Evolutionary conservation across 352 stramenopile genomes (phyloP).

Genomic region (Globisporangium cylindrosporum): DNA sequence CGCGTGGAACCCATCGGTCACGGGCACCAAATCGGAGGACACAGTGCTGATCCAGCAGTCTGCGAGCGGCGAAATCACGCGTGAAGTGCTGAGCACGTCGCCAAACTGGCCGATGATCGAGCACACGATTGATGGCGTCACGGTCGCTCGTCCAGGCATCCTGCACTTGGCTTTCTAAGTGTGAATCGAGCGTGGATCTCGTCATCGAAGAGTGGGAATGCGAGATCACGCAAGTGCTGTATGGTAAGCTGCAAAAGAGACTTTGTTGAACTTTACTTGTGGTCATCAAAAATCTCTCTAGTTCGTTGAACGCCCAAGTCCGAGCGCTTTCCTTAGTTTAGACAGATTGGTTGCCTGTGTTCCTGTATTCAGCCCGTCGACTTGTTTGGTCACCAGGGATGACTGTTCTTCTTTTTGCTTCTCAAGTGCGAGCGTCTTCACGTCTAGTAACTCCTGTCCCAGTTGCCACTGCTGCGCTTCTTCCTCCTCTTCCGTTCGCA

Average conservation of each 20-base stretch:
- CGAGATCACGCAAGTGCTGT: neutral
- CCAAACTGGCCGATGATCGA: slow-evolving; percentile 48
- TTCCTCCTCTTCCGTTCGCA: slow-evolving; percentile 36
- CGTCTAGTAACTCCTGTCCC: slow-evolving; percentile 33
- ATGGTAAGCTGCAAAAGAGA: neutral
- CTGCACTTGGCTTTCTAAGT: slow-evolving; percentile 53
- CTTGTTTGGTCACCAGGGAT: neutral
- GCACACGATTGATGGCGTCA: slow-evolving; percentile 47
- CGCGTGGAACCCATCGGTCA: slow-evolving; percentile 71
- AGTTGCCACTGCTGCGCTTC: slow-evolving; percentile 28
- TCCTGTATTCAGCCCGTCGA: neutral
- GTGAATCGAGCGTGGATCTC: neutral
- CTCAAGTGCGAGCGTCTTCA: slow-evolving; percentile 20
- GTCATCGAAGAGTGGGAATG: neutral
- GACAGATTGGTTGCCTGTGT: neutral
- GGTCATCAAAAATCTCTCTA: neutral
- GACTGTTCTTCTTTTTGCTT: slow-evolving; percentile 32
- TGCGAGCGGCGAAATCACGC: slow-evolving; percentile 21
- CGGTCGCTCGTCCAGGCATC: slow-evolving; percentile 50
- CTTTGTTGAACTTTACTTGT: neutral
- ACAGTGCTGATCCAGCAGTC: slow-evolving; percentile 46
- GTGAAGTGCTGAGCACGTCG: slow-evolving; percentile 63
- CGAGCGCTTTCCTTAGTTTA: slow-evolving; percentile 6
- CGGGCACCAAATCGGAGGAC: slow-evolving; percentile 73
- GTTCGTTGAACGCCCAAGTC: neutral